Conservation (phyloP, 768 basidiomycete species). For the Agaricus blazei region DNA sequence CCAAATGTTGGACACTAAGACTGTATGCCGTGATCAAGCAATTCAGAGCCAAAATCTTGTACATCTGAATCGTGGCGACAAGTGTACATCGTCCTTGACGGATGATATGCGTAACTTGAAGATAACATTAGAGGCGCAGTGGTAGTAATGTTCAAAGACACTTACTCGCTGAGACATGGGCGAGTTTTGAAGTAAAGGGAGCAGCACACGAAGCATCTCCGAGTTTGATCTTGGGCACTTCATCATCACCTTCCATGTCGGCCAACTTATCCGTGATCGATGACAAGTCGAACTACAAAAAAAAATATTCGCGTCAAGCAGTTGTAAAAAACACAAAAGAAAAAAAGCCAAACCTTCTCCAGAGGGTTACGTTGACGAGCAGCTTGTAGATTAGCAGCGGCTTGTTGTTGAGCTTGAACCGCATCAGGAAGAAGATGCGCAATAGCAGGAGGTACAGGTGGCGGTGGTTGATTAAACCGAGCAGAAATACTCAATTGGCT, state of each 20-base stretch:
- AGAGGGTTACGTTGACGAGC: slow-evolving; percentile 82
- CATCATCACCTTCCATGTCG: slow-evolving; percentile 91
- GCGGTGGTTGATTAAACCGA: slow-evolving; percentile 89
- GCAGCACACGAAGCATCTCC: slow-evolving; percentile 99
- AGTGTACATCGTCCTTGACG: slow-evolving; percentile 98
- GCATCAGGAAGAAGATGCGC: slow-evolving; percentile 87
- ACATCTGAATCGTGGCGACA: slow-evolving; percentile 99
- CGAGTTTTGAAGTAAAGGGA: slow-evolving; percentile 96
- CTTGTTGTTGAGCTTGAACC: slow-evolving; percentile 84
- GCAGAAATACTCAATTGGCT: slow-evolving; percentile 88
- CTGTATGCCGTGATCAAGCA: slow-evolving; percentile 99
- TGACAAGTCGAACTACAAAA: slow-evolving; percentile 26
- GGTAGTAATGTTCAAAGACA: slow-evolving; percentile 14
- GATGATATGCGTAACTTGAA: slow-evolving; percentile 89
- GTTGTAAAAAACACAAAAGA: slow-evolving; percentile 3
- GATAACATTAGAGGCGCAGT: not conserved
- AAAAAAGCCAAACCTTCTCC: slow-evolving; percentile 64
- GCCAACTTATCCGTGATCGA: slow-evolving; percentile 44
- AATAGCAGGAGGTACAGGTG: slow-evolving; percentile 85
- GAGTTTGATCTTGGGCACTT: slow-evolving; percentile 96
- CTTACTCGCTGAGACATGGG: slow-evolving; percentile 95
- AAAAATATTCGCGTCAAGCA: not conserved
- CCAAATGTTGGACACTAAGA: slow-evolving; percentile 93
- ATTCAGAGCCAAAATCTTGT: slow-evolving; percentile 97
- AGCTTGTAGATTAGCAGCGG: slow-evolving; percentile 53